Evolutionary conservation across 495 filamentous ascomycete genomes (phyloP).

Genomic region (Talaromyces borbonicus): DNA sequence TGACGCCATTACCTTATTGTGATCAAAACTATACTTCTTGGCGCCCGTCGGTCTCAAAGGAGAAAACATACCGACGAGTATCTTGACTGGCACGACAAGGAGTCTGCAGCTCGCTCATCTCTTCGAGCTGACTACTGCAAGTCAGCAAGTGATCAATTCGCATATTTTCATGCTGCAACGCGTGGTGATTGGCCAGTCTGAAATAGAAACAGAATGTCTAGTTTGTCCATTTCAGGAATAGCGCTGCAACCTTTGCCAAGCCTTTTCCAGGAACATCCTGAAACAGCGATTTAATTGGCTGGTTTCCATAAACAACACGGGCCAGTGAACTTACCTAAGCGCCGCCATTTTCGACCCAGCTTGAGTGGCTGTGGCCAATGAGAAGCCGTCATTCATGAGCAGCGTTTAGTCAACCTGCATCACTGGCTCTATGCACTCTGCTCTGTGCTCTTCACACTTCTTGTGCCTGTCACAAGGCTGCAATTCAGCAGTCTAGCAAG

Average conservation of each 20-base stretch:
- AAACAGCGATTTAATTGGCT: background rate
- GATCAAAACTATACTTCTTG: no score
- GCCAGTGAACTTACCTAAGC: background rate
- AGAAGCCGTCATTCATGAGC: background rate
- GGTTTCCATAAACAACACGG: background rate
- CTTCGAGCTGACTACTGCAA: background rate
- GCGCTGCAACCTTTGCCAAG: no score
- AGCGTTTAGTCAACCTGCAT: background rate
- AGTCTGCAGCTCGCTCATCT: no score
- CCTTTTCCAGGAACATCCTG: background rate
- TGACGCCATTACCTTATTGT: no score
- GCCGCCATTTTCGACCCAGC: background rate
- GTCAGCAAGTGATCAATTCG: background rate
- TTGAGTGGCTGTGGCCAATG: background rate
- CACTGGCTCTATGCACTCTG: conserved; percentile 5
- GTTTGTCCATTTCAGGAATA: background rate
- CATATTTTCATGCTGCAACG: background rate
- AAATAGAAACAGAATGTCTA: conserved; percentile 1
- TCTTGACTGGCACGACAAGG: no score
- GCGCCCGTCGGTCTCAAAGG: no score
- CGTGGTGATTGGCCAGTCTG: background rate
- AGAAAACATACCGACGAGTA: no score
- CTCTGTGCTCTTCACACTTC: background rate
- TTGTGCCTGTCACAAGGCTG: background rate
- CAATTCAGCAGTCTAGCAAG: background rate